Percentiles rank a stretch among this genome's conserved stretches.
Evolutionary conservation across 345 rosid genomes (phyloP).

Genomic region (Trapa incisa): DNA sequence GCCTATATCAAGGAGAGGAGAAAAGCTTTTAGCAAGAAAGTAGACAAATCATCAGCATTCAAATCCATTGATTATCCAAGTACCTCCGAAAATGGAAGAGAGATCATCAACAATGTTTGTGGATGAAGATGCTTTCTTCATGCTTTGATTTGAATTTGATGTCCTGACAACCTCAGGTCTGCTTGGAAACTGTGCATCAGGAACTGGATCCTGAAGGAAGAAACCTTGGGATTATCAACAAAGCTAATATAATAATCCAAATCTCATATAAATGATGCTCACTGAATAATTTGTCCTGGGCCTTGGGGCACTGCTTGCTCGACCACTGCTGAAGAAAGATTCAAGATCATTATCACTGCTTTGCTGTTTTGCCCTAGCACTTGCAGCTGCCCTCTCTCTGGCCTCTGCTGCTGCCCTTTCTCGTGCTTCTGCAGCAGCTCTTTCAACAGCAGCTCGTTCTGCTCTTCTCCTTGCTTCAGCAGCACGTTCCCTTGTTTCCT

Average conservation of each 20-base stretch:
- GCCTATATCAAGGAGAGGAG: slow-evolving; percentile 27
- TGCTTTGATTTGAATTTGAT: slow-evolving; percentile 42
- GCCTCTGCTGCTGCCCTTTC: slow-evolving; percentile 73
- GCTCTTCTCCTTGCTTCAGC: slow-evolving; percentile 32
- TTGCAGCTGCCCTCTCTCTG: slow-evolving; percentile 57
- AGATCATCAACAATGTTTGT: slow-evolving; percentile 73
- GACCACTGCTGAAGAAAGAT: slow-evolving; percentile 62
- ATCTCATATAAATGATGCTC: slow-evolving; percentile 22
- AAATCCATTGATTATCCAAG: slow-evolving; percentile 5
- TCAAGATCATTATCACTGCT: slow-evolving; percentile 71
- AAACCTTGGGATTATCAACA: neutral
- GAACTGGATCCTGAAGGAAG: slow-evolving; percentile 55
- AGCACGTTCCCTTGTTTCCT: slow-evolving; percentile 25
- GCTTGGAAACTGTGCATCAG: slow-evolving; percentile 39
- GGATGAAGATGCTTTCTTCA: slow-evolving; percentile 71
- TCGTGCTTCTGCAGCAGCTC: slow-evolving; percentile 32
- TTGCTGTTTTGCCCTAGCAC: slow-evolving; percentile 41
- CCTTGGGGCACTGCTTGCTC: slow-evolving; percentile 81
- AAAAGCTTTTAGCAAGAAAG: slow-evolving; percentile 8
- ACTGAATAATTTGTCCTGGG: slow-evolving; percentile 59
- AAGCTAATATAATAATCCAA: slow-evolving; percentile 6
- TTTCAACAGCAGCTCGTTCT: slow-evolving; percentile 73
- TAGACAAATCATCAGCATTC: too few relatives aligned
- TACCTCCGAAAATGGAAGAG: slow-evolving; percentile 88
- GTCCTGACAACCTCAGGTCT: slow-evolving; percentile 51